phyloP scores from a whole-genome alignment of 2,329 filamentous ascomycete genomes.

The Xylaria sp. region DNA sequence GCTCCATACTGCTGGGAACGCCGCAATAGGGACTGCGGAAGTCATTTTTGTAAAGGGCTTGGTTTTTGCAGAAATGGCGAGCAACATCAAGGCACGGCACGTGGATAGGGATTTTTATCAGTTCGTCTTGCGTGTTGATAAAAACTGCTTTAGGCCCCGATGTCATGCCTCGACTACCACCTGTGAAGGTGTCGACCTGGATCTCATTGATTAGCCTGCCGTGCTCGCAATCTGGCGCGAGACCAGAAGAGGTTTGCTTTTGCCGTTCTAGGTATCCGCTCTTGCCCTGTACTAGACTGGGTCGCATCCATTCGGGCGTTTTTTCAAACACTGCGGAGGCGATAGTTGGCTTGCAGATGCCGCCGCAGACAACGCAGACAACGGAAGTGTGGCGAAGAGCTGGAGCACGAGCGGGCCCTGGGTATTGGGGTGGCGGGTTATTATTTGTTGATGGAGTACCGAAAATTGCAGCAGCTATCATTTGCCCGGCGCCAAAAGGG shows the following conservation, averaged over 20 bases:
- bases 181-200: background rate
- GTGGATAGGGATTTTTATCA: constrained; percentile 33
- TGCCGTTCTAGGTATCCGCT: constrained; percentile 23
- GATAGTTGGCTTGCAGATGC: constrained; percentile 23
- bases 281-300: constrained; percentile 23
- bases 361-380: constrained; percentile 34
- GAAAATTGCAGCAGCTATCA: no score
- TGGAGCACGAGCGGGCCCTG: no score
- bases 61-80: constrained; percentile 25
- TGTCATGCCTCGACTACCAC: constrained; percentile 20
- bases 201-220: constrained; percentile 6
- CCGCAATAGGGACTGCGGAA: constrained; percentile 25
- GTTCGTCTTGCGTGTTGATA: constrained; percentile 20
- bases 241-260: background rate
- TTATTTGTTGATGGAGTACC: no score
- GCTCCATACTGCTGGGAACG: constrained; percentile 27
- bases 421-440: no score
- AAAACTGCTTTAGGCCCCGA: background rate
- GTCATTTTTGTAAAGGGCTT: constrained; percentile 18
- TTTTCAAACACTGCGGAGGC: no score
- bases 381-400: constrained; percentile 1
- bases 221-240: background rate
- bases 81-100: constrained; percentile 25
- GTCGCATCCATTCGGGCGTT: constrained; percentile 28
- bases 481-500: no score